Base-by-base conservation (phyloP, 1,284 basidiomycete species). In the Ganoderma boninense region DNA sequence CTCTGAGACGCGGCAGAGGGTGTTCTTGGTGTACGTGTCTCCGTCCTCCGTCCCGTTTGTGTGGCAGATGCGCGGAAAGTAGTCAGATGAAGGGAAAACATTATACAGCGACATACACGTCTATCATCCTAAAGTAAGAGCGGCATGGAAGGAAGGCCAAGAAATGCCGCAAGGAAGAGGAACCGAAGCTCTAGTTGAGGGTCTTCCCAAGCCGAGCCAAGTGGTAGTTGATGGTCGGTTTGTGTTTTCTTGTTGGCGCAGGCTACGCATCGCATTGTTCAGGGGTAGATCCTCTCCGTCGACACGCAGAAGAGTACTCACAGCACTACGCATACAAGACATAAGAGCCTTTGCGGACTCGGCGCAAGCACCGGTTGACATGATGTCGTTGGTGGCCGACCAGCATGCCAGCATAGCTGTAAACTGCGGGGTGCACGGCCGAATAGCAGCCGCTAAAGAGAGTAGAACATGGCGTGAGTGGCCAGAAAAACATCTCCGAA, bases 351-450 rank as follows among this genome's bases (percentile, higher is more conserved):
- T 84, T 0, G 96, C 92, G 20, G 88, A 83, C 18, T 88, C 85
- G 69, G 88, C 87, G 80, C 97, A 98, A 35, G 83, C 75, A 1
- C 85, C 84, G 13, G 85, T 83, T 29, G 90, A 91, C 75, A 88
- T 86, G 42, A 94, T 73, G 80, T 98, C 96, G 42, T 86, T 85
- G 3, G 90, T 88, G 20, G 93, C 91, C n/a, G 96, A 95, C 95
- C 95, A 97, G 83, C 97, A 98, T 61, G 92, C 90, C 49, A 98
- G 89, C 91, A 98, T 94, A 65, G 90, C 84, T 14, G 92, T 87
- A 69, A 98, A 87, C 81, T 97, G 92, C 35, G 89, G 83, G 18
- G 90, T 90, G 79, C 95, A 68, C 52, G 66, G 62, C 35, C 69
- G 69, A 61, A 71, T 63, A 26, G 70, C 57, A 59, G 56, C 61